Conservation (phyloP, 768 basidiomycete species). For the Russula earlei region DNA sequence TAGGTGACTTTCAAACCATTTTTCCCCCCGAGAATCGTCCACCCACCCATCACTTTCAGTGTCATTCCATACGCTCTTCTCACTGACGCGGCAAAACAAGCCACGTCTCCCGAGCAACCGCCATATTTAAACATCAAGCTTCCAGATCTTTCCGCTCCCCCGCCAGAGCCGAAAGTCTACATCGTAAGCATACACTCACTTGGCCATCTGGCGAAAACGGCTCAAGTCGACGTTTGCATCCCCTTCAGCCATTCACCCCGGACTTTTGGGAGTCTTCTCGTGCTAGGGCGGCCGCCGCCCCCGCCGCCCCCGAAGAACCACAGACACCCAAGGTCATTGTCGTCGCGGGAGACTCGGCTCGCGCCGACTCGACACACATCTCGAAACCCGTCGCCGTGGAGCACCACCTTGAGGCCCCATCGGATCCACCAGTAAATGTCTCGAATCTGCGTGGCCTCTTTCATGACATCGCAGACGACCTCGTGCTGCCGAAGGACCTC, state of each 20-base stretch:
- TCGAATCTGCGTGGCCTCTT: slow-evolving; percentile 23
- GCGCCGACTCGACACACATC: slow-evolving; percentile 38
- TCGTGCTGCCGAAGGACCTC: slow-evolving; percentile 27
- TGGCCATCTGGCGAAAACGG: slow-evolving; percentile 5
- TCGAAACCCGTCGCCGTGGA: slow-evolving; percentile 25
- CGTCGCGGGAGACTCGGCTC: slow-evolving; percentile 38
- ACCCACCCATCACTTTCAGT: neutral
- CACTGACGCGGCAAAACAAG: slow-evolving; percentile 9
- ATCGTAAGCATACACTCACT: slow-evolving; percentile 39
- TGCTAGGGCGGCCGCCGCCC: slow-evolving; percentile 25
- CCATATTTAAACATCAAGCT: slow-evolving; percentile 41
- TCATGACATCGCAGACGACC: slow-evolving; percentile 31
- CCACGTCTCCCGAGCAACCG: too few relatives aligned
- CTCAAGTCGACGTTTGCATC: slow-evolving; percentile 4
- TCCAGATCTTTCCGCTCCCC: slow-evolving; percentile 44
- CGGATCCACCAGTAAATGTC: neutral
- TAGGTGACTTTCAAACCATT: neutral
- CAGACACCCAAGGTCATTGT: slow-evolving; percentile 41
- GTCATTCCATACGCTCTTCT: neutral
- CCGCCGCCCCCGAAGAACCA: slow-evolving; percentile 22
- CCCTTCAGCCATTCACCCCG: slow-evolving; percentile 43
- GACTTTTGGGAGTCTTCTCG: slow-evolving; percentile 51
- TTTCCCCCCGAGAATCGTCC: neutral
- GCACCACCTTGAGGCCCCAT: neutral
- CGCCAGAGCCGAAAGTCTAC: slow-evolving; percentile 38